These are phyloP conservation scores for Barbarea vulgaris DNA, from an alignment of 345 rosid species.

Conservation along the genomic window DNA sequence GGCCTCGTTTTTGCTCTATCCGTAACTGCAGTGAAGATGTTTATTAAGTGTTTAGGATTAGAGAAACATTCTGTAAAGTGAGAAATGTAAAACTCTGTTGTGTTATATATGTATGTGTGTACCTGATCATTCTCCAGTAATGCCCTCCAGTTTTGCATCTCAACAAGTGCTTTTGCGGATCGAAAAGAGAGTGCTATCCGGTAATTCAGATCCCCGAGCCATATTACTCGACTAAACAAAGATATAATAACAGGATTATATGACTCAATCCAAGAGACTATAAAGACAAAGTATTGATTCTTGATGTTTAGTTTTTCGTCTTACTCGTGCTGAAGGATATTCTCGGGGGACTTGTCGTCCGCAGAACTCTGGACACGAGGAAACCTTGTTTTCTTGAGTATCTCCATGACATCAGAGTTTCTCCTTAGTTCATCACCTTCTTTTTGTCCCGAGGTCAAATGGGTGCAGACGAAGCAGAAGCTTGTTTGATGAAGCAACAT, in stretches of 20 bases:
- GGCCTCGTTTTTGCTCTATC: conserved; percentile 86
- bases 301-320: conserved; percentile 33
- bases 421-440: conserved; percentile 93
- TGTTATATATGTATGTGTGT: conserved; percentile 4
- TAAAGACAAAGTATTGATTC: neutral
- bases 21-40: conserved; percentile 59
- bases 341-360: conserved; percentile 85
- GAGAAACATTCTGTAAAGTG: neutral
- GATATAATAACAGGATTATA: neutral
- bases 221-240: conserved; percentile 73
- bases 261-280: neutral
- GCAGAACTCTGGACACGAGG: conserved; percentile 64
- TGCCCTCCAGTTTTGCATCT: conserved; percentile 99
- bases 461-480: conserved; percentile 92
- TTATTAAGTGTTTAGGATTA: neutral
- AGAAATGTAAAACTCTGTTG: neutral
- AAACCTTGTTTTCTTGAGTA: conserved; percentile 91
- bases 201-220: conserved; percentile 98
- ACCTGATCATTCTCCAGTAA: conserved; percentile 94
- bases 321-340: conserved; percentile 96
- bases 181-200: conserved; percentile 96
- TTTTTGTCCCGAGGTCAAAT: conserved; percentile 96
- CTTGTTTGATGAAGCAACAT: conserved; percentile 93
- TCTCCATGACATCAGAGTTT: conserved; percentile 96
- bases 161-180: conserved; percentile 95